Percentiles rank a stretch among this genome's conserved stretches.
These are phyloP conservation scores for Boletus subparvulus DNA, from an alignment of 768 basidiomycete species.

Conservation along the genomic window DNA sequence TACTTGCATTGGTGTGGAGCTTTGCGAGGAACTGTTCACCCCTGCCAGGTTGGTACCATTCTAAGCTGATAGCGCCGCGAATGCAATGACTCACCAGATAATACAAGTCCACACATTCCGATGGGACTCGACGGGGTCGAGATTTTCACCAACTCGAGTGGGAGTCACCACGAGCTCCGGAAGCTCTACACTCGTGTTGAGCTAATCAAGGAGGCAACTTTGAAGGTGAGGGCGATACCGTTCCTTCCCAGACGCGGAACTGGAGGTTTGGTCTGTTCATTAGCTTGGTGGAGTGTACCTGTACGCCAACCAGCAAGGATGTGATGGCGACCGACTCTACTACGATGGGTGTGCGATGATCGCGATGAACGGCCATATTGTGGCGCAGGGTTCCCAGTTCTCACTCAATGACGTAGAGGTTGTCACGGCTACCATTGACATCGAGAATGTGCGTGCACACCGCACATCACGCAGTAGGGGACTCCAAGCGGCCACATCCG, in stretches of 20 bases:
- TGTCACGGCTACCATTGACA: conserved; percentile 91
- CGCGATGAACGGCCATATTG: conserved; percentile 86
- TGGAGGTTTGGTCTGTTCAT: neutral
- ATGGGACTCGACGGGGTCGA: conserved; percentile 99
- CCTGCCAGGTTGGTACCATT: conserved; percentile 69
- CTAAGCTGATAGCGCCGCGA: no score
- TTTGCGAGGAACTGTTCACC: conserved; percentile 98
- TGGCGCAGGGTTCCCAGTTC: conserved; percentile 97
- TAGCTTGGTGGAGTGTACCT: conserved; percentile 96
- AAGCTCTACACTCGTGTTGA: conserved; percentile 91
- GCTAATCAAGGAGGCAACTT: conserved; percentile 93
- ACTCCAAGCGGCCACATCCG: conserved; percentile 81
- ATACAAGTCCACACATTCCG: conserved; percentile 82
- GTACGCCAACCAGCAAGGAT: conserved; percentile 98
- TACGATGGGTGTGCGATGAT: conserved; percentile 98
- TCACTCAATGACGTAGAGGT: conserved; percentile 96
- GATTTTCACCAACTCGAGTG: conserved; percentile 98
- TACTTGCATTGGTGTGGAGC: conserved; percentile 94
- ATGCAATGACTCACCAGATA: neutral
- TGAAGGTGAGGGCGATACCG: conserved; percentile 58
- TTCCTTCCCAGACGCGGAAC: neutral
- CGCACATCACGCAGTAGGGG: conserved; percentile 80
- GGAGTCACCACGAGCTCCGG: conserved; percentile 97
- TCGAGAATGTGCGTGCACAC: conserved; percentile 94
- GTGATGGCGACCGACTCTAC: conserved; percentile 96